phyloP scores from a whole-genome alignment of 2,329 filamentous ascomycete genomes.

The Diaporthe citriasiana region DNA sequence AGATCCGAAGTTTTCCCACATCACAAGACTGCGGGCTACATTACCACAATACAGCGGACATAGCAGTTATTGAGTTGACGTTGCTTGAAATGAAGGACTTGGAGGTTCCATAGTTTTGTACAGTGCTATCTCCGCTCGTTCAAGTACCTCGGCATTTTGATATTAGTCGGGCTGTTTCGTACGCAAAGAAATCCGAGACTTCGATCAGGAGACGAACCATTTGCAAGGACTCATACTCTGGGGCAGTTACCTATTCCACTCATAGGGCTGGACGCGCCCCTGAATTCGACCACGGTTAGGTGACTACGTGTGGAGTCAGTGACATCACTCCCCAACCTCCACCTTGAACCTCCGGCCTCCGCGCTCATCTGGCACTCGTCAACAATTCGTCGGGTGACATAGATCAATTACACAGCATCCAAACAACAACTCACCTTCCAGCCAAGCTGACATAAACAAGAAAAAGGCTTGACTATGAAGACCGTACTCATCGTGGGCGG shows the following conservation, averaged over 20 bases:
- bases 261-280: neutral
- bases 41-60: neutral
- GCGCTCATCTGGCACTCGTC: neutral
- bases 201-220: neutral
- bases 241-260: accelerated
- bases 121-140: neutral
- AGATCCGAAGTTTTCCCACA: neutral
- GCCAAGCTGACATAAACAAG: neutral
- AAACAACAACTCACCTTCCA: neutral
- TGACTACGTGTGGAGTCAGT: slow-evolving; percentile 21
- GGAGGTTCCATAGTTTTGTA: neutral
- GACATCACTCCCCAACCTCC: slow-evolving; percentile 15
- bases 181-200: too few species aligned
- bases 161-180: too few species aligned
- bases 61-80: neutral
- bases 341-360: neutral
- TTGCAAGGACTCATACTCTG: neutral
- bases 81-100: neutral
- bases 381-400: neutral
- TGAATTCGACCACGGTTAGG: neutral
- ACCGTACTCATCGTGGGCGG: slow-evolving; percentile 38
- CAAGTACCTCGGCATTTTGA: accelerated
- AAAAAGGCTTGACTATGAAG: slow-evolving; percentile 15
- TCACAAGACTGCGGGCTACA: neutral
- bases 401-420: neutral